Evolutionary conservation across 2,329 filamentous ascomycete genomes (phyloP), one percentile per base, ranked within the genome.

Genomic region (Paraconiothyrium brasiliense): DNA sequence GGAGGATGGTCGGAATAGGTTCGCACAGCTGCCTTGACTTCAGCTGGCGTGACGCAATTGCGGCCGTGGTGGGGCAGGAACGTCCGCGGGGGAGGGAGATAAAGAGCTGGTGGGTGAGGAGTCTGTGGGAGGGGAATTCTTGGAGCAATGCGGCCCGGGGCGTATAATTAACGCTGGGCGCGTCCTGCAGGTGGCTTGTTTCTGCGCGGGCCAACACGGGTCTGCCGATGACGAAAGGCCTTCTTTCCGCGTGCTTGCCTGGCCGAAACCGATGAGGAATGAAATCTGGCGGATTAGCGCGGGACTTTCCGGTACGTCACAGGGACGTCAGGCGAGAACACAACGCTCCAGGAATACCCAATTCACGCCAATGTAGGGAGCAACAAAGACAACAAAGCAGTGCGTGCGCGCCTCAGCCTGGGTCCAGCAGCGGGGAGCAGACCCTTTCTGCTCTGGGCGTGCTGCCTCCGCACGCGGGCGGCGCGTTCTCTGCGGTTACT

Each of bases 231-330:
- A 50, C 56, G 46, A 51, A 58, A 58, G 50, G 47, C 44, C 41
- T 43, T 34, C 34, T 41, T 27, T 41, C 30, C 24, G 41, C 24
- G 32, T 30, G 43, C 24, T 37, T n/a, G 32, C 34, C 37, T 57
- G 57, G 59, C 47, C 39, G 59, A 43, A 61, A 48, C 37, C 48
- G 59, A 61, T 22, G 16, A 11, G 58, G 58, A 56, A 57, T 51
- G 32, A 34, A 30, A 39, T 20, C 13, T n/a, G 39, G 37, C 50
- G 20, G 35, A 8, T 20, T 52, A 61, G 47, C 46, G 43, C 27
- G n/a, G 32, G 30, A 16, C 41, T 30, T 35, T 34, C 34, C 24
- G 41, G 13, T 57, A 62, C 56, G 56, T 59, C 56, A 56, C 41
- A 14, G 49, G 43, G 35, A 61, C 55, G 59, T 61, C 59, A 57